Evolutionary conservation across 257 asterid species (phyloP).

Genomic region (Solanum tarapatanum): DNA sequence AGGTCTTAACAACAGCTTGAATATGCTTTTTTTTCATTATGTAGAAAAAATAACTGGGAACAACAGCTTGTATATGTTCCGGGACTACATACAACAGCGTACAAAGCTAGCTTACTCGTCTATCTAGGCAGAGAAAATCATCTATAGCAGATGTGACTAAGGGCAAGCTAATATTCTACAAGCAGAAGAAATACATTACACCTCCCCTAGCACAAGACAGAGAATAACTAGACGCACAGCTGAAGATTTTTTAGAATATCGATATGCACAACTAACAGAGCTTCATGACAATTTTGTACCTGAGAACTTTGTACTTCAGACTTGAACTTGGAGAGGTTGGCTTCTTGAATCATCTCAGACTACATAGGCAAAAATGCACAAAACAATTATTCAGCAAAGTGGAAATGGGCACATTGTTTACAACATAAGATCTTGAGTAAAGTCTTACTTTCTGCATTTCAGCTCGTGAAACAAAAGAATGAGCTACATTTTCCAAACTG

Average conservation of each 20-base stretch:
- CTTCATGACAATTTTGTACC: constrained; percentile 17
- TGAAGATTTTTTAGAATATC: not conserved
- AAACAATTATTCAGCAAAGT: not conserved
- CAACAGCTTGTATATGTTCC: not conserved
- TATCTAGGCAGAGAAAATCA: not conserved
- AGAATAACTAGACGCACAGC: not conserved
- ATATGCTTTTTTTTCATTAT: not conserved
- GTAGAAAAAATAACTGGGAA: not conserved
- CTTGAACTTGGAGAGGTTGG: constrained; percentile 39
- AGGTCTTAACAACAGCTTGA: not conserved
- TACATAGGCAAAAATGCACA: constrained; percentile 6
- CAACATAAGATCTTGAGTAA: not conserved
- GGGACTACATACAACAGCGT: not conserved
- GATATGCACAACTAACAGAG: not conserved
- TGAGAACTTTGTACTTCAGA: constrained; percentile 50
- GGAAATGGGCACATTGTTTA: not conserved
- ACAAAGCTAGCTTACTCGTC: not conserved
- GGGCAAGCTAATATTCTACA: not conserved
- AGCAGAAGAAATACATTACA: not conserved
- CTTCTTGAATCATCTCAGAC: constrained; percentile 40
- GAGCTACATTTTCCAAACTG: constrained; percentile 48
- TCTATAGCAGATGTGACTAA: not conserved
- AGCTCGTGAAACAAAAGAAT: constrained; percentile 31
- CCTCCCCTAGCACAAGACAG: not conserved
- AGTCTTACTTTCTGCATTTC: constrained; percentile 56